Evolutionary conservation across 2,329 filamentous ascomycete genomes (phyloP).

Genomic region (Alternaria solani): DNA sequence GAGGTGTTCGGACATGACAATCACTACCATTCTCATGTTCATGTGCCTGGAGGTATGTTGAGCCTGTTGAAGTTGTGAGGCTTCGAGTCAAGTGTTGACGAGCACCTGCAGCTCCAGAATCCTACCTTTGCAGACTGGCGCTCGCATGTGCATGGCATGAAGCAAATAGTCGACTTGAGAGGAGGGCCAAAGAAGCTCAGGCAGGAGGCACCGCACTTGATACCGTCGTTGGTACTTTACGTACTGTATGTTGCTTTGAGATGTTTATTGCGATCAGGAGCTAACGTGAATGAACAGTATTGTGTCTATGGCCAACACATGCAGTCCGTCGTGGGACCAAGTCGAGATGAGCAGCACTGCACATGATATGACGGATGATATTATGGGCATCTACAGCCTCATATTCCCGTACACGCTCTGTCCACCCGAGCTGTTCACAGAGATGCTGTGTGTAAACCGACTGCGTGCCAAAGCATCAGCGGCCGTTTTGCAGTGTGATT

Average conservation of each 20-base stretch:
- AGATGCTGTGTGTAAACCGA: constrained; percentile 35
- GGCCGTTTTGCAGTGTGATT: constrained; percentile 14
- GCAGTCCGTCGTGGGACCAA: constrained; percentile 37
- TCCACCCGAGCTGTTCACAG: constrained; percentile 34
- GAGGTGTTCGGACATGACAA: constrained; percentile 33
- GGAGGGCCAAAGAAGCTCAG: constrained; percentile 35
- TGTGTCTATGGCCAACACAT: constrained; percentile 35
- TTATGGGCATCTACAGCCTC: constrained; percentile 31
- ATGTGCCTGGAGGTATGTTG: constrained; percentile 39
- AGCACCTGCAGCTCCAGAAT: constrained; percentile 35
- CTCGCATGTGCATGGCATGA: constrained; percentile 37
- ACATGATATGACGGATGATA: constrained; percentile 23
- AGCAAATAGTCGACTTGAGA: constrained; percentile 38
- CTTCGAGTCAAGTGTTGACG: not conserved
- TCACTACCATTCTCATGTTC: constrained; percentile 41
- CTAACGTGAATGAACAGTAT: constrained; percentile 26
- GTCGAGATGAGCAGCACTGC: constrained; percentile 27
- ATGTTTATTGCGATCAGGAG: not conserved
- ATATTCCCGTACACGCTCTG: constrained; percentile 42
- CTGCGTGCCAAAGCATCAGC: constrained; percentile 27
- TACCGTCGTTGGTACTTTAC: constrained; percentile 33
- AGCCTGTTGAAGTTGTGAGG: too few relatives aligned
- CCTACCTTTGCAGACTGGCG: constrained; percentile 35
- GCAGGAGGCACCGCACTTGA: constrained; percentile 26
- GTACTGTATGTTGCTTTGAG: constrained; percentile 29